Evolutionary conservation across 306 rosid genomes (phyloP).

Genomic region (Senna tora): DNA sequence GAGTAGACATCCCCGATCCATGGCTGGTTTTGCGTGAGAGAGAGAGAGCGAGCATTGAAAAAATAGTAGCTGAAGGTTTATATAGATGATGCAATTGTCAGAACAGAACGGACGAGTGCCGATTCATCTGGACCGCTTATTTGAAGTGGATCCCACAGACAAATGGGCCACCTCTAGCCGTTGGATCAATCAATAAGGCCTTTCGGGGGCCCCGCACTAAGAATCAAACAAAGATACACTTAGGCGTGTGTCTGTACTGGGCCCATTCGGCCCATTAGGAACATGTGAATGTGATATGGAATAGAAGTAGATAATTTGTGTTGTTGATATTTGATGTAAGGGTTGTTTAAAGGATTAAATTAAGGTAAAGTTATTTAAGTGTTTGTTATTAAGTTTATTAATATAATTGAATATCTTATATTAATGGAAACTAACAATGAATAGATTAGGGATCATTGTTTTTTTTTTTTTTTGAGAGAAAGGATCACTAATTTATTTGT

Average conservation of each 20-base stretch:
- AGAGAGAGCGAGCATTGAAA: neutral
- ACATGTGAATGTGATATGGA: conserved; percentile 39
- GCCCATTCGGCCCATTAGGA: conserved; percentile 39
- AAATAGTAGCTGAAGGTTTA: conserved; percentile 26
- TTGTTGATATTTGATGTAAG: no score
- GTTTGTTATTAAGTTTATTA: no score
- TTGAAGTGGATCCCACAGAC: conserved; percentile 33
- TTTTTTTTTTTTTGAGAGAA: no score
- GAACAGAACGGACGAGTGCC: conserved; percentile 26
- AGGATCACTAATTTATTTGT: no score
- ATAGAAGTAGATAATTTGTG: no score
- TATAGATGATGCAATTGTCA: conserved; percentile 22
- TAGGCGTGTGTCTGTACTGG: conserved; percentile 45
- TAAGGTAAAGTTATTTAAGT: no score
- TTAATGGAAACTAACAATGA: no score
- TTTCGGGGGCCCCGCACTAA: neutral
- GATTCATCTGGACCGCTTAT: conserved; percentile 44
- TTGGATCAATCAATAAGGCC: conserved; percentile 47
- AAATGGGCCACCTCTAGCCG: conserved; percentile 65
- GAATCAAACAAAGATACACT: conserved; percentile 35
- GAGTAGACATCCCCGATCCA: conserved; percentile 58
- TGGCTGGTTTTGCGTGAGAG: conserved; percentile 19
- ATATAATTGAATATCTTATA: no score
- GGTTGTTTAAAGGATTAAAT: no score
- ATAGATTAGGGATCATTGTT: no score